Conservation (phyloP, 1,139 yeast genomes). For the Sugiyamaella neomexicana region DNA sequence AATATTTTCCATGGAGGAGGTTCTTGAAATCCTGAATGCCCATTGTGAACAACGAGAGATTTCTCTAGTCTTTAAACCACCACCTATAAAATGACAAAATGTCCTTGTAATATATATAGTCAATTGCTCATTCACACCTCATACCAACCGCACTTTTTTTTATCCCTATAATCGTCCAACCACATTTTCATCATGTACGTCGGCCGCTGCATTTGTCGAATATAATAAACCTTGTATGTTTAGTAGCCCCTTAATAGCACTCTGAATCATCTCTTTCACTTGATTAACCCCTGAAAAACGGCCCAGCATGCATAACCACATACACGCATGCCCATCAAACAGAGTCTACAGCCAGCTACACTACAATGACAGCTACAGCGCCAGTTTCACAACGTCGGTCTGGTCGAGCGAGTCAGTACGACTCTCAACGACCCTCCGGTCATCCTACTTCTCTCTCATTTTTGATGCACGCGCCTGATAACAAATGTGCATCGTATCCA, state of each 20-base stretch:
- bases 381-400: neutral
- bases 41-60: conserved; percentile 1
- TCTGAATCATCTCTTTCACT: neutral
- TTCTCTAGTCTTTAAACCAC: neutral
- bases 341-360: too few relatives aligned
- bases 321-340: too few relatives aligned
- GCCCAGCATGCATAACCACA: neutral
- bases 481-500: neutral
- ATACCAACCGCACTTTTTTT: neutral
- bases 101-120: neutral
- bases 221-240: neutral
- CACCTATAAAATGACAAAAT: too few relatives aligned
- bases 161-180: neutral
- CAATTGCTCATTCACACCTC: neutral
- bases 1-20: conserved; percentile 13
- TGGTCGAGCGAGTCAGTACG: too few relatives aligned
- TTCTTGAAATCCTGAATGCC: conserved; percentile 2
- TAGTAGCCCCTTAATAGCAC: neutral
- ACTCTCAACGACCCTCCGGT: too few relatives aligned
- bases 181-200: neutral
- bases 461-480: neutral
- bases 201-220: neutral
- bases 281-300: neutral
- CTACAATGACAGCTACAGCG: too few relatives aligned
- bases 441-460: too few relatives aligned